Conservation (phyloP, 805 yeast species). For the Metschnikowia orientalis region DNA sequence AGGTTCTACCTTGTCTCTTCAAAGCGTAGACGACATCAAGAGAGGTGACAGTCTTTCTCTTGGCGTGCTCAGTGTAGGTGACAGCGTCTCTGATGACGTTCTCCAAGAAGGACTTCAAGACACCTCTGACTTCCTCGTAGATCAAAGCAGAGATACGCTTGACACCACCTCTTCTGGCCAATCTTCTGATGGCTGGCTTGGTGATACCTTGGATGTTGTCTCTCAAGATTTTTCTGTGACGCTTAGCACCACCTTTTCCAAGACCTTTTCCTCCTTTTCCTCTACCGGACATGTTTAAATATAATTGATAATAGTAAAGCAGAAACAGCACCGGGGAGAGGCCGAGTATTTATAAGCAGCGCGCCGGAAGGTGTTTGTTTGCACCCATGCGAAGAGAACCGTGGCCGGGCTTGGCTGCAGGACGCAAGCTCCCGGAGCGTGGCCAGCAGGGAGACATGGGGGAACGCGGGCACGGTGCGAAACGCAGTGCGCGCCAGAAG, state of each 20-base stretch:
- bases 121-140: slow-evolving; percentile 98
- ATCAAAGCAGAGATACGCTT: slow-evolving; percentile 99
- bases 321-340: slow-evolving; percentile 8
- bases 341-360: slow-evolving; percentile 9
- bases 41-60: slow-evolving; percentile 99
- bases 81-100: slow-evolving; percentile 98
- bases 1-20: slow-evolving; percentile 99
- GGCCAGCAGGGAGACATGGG: too few species aligned
- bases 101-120: slow-evolving; percentile 91
- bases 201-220: slow-evolving; percentile 99
- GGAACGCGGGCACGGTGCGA: slow-evolving; percentile 3
- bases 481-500: slow-evolving; percentile 2
- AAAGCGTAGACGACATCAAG: slow-evolving; percentile 98
- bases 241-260: slow-evolving; percentile 99
- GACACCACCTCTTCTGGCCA: slow-evolving; percentile 99
- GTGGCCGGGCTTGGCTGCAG: too few species aligned
- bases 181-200: slow-evolving; percentile 99
- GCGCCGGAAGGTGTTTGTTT: slow-evolving; percentile 7
- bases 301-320: slow-evolving; percentile 16
- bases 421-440: too few species aligned
- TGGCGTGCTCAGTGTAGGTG: slow-evolving; percentile 99
- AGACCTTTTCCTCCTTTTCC: slow-evolving; percentile 99
- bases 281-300: slow-evolving; percentile 86
- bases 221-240: slow-evolving; percentile 99
- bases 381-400: slow-evolving; percentile 16